A percentile compares a stretch with the other conserved stretches of the same genome.
phyloP scores from a whole-genome alignment of 2,329 filamentous ascomycete genomes.

The Colletotrichum sp. region DNA sequence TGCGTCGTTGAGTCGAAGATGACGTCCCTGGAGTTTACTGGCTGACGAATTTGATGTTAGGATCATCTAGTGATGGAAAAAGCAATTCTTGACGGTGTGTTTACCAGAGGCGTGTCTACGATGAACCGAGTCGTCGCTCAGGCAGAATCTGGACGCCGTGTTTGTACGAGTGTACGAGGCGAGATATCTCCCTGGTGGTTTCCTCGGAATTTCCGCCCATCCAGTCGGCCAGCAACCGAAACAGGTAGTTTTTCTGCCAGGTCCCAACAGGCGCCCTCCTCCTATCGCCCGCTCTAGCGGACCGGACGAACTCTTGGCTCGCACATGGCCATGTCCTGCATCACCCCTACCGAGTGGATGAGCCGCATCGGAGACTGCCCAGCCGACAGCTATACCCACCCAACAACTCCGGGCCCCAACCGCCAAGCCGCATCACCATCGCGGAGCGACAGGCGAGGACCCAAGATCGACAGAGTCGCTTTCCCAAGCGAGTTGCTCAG shows the following conservation, averaged over 20 bases:
- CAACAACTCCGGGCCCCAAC: neutral
- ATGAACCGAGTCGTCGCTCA: neutral
- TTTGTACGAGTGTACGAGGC: neutral
- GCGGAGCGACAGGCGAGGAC: neutral
- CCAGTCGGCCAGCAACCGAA: neutral
- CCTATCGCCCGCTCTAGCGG: neutral
- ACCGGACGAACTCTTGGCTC: conserved; percentile 12
- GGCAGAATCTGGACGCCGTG: accelerated
- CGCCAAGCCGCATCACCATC: conserved; percentile 7
- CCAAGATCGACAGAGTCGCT: neutral
- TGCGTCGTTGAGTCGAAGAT: neutral
- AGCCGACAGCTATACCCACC: conserved; percentile 1
- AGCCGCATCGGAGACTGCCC: neutral
- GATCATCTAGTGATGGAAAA: neutral
- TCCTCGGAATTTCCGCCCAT: neutral
- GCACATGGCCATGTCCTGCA: neutral
- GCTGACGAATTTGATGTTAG: neutral
- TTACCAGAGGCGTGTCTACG: too few species aligned
- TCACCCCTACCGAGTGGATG: neutral
- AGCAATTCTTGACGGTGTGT: too few species aligned
- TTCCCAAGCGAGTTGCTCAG: neutral
- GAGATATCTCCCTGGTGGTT: neutral
- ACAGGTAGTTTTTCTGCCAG: neutral
- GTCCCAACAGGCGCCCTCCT: neutral
- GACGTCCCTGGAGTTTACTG: neutral